Conservation (phyloP, 331 rosid genomes). For the Arachis monticola region DNA sequence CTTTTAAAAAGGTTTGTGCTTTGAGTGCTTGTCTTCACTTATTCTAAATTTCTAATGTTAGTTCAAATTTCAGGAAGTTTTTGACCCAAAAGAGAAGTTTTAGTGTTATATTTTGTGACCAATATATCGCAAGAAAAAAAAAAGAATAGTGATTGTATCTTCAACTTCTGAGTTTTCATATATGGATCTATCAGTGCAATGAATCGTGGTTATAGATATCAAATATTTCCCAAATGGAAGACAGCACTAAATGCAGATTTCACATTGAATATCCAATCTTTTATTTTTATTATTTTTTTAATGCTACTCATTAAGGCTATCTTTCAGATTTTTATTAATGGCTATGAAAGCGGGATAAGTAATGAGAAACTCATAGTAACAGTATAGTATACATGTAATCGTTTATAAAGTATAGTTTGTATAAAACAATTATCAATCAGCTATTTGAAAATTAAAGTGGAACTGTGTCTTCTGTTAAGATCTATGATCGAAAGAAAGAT, state of each 20-base stretch:
- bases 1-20: background rate
- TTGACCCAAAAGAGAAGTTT: background rate
- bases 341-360: background rate
- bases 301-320: background rate
- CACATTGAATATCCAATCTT: background rate
- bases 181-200: constrained; percentile 1
- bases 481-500: background rate
- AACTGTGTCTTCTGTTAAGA: no score
- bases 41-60: background rate
- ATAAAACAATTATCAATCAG: background rate
- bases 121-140: background rate
- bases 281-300: no score
- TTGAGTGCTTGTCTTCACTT: constrained; percentile 21
- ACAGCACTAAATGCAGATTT: constrained; percentile 15
- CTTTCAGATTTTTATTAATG: constrained; percentile 1
- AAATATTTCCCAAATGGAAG: constrained; percentile 3
- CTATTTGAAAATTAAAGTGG: background rate
- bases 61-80: background rate
- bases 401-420: background rate
- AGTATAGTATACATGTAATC: background rate
- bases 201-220: constrained; percentile 2
- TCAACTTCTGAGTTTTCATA: constrained; percentile 5
- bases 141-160: background rate
- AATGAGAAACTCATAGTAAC: constrained; percentile 9
- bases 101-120: background rate